phyloP scores from a whole-genome alignment of 2,329 filamentous ascomycete genomes.

The Escovopsis sp. region DNA sequence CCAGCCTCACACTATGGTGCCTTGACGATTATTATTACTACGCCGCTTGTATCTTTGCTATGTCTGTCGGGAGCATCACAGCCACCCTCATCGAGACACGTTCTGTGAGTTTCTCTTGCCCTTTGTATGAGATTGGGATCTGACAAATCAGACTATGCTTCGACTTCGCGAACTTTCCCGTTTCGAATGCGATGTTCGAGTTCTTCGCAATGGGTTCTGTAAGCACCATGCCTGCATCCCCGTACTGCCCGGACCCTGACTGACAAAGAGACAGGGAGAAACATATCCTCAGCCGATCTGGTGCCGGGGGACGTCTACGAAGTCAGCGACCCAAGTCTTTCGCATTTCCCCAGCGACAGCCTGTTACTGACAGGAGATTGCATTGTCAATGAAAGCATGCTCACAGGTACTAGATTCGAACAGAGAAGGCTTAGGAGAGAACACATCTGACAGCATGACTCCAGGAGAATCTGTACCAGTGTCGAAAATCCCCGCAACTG shows the following conservation, averaged over 20 bases:
- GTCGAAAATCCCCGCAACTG: conserved; percentile 73
- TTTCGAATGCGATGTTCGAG: conserved; percentile 90
- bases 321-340: conserved; percentile 80
- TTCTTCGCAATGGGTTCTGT: conserved; percentile 91
- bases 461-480: conserved; percentile 86
- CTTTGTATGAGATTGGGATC: neutral
- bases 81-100: conserved; percentile 83
- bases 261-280: conserved; percentile 44
- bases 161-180: conserved; percentile 80
- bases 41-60: conserved; percentile 83
- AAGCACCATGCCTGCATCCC: conserved; percentile 15
- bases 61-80: conserved; percentile 83
- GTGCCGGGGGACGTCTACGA: conserved; percentile 96
- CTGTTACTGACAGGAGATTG: conserved; percentile 85
- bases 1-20: conserved; percentile 88
- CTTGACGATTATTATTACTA: conserved; percentile 97
- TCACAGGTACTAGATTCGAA: conserved; percentile 42
- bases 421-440: conserved; percentile 12
- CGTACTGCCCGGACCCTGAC: neutral
- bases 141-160: conserved; percentile 57
- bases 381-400: conserved; percentile 98
- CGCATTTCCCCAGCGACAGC: conserved; percentile 84
- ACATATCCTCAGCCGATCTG: conserved; percentile 71
- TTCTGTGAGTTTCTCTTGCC: conserved; percentile 37
- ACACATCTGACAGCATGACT: conserved; percentile 4